Percentiles rank a stretch among this genome's conserved stretches.
phyloP scores from a whole-genome alignment of 176 grass and related monocot genomes.

The Pontederia crassipes region DNA sequence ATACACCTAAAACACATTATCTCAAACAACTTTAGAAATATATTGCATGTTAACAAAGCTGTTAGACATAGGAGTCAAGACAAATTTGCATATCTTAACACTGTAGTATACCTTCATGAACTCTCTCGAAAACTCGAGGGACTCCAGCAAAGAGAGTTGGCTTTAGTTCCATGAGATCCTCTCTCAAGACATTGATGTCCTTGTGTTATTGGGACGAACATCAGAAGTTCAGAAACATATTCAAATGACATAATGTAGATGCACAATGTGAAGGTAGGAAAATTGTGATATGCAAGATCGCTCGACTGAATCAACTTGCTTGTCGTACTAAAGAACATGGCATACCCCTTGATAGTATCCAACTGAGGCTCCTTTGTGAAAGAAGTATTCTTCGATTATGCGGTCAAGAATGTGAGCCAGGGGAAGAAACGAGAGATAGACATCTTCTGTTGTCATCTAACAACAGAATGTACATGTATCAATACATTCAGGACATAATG shows the following conservation, averaged over 20 bases:
- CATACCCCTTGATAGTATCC: slow-evolving; percentile 95
- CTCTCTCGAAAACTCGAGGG: slow-evolving; percentile 86
- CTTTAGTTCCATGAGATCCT: slow-evolving; percentile 86
- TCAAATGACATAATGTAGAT: neutral
- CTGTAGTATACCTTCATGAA: slow-evolving; percentile 66
- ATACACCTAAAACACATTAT: slow-evolving; percentile 49
- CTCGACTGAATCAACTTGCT: too few relatives aligned
- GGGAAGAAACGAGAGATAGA: slow-evolving; percentile 95
- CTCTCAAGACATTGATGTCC: slow-evolving; percentile 83
- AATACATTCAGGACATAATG: slow-evolving; percentile 4
- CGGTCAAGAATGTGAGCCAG: slow-evolving; percentile 97
- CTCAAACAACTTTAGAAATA: neutral
- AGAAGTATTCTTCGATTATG: slow-evolving; percentile 93
- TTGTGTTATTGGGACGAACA: slow-evolving; percentile 2
- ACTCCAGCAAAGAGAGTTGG: slow-evolving; percentile 91
- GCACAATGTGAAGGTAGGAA: slow-evolving; percentile 1
- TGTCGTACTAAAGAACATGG: neutral
- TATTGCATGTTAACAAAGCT: neutral
- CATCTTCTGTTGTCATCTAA: slow-evolving; percentile 94
- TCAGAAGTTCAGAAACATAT: too few relatives aligned
- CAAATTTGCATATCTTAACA: neutral
- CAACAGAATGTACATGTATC: neutral
- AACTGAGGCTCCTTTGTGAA: slow-evolving; percentile 90
- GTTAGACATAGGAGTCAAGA: neutral
- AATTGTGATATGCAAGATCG: slow-evolving; percentile 2